phyloP scores from a whole-genome alignment of 2,329 filamentous ascomycete genomes.

The Aspergillus nomiae region DNA sequence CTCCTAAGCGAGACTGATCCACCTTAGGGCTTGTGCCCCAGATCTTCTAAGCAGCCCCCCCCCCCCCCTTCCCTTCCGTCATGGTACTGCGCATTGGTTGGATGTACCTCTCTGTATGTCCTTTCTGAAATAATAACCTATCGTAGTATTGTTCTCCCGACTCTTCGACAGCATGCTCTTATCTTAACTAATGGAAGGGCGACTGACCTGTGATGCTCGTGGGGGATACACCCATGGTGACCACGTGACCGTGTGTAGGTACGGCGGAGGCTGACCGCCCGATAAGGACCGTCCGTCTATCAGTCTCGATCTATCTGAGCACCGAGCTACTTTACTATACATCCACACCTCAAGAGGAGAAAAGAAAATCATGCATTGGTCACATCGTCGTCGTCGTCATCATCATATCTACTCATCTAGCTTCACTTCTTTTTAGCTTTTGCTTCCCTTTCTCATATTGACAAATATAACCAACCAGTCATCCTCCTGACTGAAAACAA shows the following conservation, averaged over 20 bases:
- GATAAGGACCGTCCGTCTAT: not conserved
- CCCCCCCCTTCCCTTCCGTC: not conserved
- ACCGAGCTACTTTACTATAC: not conserved
- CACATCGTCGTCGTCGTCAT: not conserved
- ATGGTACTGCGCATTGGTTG: not conserved
- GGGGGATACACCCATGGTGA: not conserved
- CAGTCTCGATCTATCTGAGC: not conserved
- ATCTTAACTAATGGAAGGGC: not conserved
- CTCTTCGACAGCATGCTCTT: not conserved
- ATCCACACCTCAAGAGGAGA: not conserved
- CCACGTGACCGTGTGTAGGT: not conserved
- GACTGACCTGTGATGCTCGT: not conserved
- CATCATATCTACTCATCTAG: not conserved
- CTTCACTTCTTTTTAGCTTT: conserved; percentile 4
- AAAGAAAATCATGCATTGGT: not conserved
- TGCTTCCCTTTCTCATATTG: not conserved
- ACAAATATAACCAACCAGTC: not conserved
- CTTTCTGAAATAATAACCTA: not conserved
- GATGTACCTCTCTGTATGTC: not conserved
- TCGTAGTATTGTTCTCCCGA: not conserved
- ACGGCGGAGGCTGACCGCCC: not conserved
- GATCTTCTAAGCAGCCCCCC: not conserved
- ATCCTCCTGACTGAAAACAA: conserved; percentile 5
- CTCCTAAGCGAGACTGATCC: conserved; percentile 41
- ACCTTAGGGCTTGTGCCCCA: conserved; percentile 41